Percentiles rank a stretch among this genome's conserved stretches.
These are phyloP conservation scores for Lepiota brunneoincarnata DNA, from an alignment of 768 basidiomycete species.

Conservation along the genomic window DNA sequence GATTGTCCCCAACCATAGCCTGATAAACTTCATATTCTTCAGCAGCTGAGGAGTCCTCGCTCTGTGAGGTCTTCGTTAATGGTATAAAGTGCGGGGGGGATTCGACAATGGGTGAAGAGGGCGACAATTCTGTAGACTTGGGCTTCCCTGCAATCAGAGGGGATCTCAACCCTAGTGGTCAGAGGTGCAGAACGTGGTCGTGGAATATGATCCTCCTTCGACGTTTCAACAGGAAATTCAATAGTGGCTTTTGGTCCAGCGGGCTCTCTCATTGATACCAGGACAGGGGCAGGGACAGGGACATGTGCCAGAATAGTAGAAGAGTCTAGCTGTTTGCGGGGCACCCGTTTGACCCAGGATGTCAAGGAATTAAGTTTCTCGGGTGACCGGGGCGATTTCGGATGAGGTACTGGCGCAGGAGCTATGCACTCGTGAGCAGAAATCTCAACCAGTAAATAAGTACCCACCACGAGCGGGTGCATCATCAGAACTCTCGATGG, in stretches of 20 bases:
- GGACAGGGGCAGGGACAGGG: not conserved
- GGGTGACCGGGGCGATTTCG: too few species aligned
- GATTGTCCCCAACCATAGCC: not conserved
- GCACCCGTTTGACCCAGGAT: too few species aligned
- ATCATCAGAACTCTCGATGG: slow-evolving; percentile 6
- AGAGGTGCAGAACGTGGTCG: slow-evolving; percentile 2
- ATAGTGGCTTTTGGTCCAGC: not conserved
- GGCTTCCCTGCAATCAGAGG: not conserved
- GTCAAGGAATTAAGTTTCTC: too few species aligned
- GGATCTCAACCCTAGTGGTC: not conserved
- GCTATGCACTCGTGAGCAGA: not conserved
- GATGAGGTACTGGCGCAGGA: too few species aligned
- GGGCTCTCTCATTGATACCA: not conserved
- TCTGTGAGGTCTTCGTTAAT: too few species aligned
- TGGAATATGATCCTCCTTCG: not conserved
- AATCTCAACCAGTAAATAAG: not conserved
- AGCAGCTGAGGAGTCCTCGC: not conserved
- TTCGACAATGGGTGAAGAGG: not conserved
- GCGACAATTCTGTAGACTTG: not conserved
- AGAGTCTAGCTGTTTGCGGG: not conserved
- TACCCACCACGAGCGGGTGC: not conserved
- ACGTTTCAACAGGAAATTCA: not conserved
- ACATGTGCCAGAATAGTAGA: not conserved
- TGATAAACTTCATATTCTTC: slow-evolving; percentile 2
- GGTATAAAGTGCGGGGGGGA: not conserved